Evolutionary conservation across 2,329 filamentous ascomycete genomes (phyloP), one percentile per base, ranked within the genome.

Genomic region (Hypoxylon sp.): DNA sequence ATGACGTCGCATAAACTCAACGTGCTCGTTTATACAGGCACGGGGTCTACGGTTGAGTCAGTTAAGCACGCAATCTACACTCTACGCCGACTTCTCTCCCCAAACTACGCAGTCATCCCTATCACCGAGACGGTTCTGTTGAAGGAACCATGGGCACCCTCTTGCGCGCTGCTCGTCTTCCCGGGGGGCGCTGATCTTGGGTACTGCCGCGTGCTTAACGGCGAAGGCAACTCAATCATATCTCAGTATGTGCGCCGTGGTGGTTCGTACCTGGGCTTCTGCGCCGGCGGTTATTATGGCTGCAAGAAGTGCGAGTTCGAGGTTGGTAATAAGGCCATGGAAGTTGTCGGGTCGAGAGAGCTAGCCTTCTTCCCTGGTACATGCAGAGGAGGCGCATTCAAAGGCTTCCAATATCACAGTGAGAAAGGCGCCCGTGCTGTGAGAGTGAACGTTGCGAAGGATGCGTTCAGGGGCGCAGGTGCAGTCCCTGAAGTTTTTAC

Each of bases 241-340:
- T 83, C 85, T 59, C 90, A 95, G 71, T 99, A 91, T 74, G 93
- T 99, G 52, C 91, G 93, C 63, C 85, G 88, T 29, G 96, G 96
- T 27, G 96, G 96, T 14, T 84, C 87, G 0, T 99, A 96, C 75
- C 85, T 99, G 1, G 96, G 96, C 0, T 90, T 99, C 73, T 99
- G 96, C 76, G 96, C 96, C 1, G 96, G 96, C 4, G 96, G 91
- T 9, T 99, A 99, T 80, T 99, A 97, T 74, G 96, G 91, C 21
- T 89, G 86, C 70, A 83, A 85, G 39, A 85, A 84, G 68, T 97
- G 95, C 76, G 96, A 99, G 77, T 99, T 98, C 69, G 95, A 98
- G 80, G 90, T 96, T 11, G 93, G 94, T 2, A 89, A 96, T 75
- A 86, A 85, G 70, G 85, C 86, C 1, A 86, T 98, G 81, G 93